These are phyloP conservation scores for Alternaria consortialis DNA, from an alignment of 2,329 filamentous ascomycete genomes.

Conservation along the genomic window DNA sequence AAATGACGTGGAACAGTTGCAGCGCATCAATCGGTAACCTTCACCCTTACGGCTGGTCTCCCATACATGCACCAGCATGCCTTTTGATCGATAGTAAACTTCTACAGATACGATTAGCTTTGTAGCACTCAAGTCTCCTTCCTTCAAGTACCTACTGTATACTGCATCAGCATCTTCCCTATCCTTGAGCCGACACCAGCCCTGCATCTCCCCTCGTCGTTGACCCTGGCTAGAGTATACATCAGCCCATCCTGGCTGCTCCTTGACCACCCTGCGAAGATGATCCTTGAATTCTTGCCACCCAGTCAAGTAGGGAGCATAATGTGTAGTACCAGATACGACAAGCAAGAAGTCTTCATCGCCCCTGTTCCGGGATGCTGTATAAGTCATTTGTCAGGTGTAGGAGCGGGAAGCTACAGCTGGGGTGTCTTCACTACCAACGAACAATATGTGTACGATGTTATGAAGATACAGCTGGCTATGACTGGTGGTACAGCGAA, in stretches of 20 bases:
- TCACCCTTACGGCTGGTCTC: conserved; percentile 39
- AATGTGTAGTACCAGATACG: conserved; percentile 35
- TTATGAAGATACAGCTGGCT: neutral
- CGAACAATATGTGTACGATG: neutral
- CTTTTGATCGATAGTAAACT: conserved; percentile 31
- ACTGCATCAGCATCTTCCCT: conserved; percentile 46
- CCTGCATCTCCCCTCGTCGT: conserved; percentile 43
- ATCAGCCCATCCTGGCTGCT: conserved; percentile 51
- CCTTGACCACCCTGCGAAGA: conserved; percentile 43
- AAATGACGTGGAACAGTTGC: conserved; percentile 47
- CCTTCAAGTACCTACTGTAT: conserved; percentile 36
- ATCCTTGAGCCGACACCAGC: conserved; percentile 49
- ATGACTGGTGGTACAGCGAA: neutral
- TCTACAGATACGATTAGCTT: conserved; percentile 20
- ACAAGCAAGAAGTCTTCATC: conserved; percentile 44
- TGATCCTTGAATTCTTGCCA: conserved; percentile 53
- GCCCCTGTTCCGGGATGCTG: conserved; percentile 24
- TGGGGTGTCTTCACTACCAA: neutral
- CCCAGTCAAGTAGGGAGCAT: conserved; percentile 39
- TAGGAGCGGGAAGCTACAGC: neutral
- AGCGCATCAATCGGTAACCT: conserved; percentile 41
- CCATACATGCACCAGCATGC: conserved; percentile 46
- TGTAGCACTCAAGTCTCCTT: conserved; percentile 4
- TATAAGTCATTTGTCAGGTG: conserved; percentile 20
- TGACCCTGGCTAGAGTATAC: conserved; percentile 38